Conservation (phyloP, 768 basidiomycete species). For the Chalciporus chontae region DNA sequence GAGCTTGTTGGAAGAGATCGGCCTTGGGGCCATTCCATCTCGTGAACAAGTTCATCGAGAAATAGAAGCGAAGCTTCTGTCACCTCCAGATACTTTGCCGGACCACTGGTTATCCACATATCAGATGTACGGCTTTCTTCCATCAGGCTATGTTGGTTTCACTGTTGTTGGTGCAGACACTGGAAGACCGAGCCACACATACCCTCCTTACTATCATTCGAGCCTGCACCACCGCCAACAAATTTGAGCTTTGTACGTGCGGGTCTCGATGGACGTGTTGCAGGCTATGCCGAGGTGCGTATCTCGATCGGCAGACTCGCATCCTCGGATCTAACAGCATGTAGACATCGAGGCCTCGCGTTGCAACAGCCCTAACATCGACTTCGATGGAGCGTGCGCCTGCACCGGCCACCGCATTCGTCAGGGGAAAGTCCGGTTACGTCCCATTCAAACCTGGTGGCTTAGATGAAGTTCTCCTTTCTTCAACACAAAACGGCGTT, state of each 20-base stretch:
- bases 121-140: constrained; percentile 64
- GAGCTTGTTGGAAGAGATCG: constrained; percentile 50
- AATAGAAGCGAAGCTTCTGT: constrained; percentile 72
- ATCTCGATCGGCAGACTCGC: constrained; percentile 5
- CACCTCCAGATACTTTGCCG: constrained; percentile 64
- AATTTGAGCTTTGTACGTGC: constrained; percentile 67
- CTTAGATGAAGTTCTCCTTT: constrained; percentile 58
- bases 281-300: constrained; percentile 76
- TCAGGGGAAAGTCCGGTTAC: constrained; percentile 89
- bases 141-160: constrained; percentile 8
- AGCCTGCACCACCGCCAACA: constrained; percentile 75
- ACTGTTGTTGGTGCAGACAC: constrained; percentile 43
- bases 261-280: constrained; percentile 76
- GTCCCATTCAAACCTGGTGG: constrained; percentile 96
- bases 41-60: constrained; percentile 57
- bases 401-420: constrained; percentile 74
- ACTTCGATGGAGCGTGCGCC: constrained; percentile 85
- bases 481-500: constrained; percentile 25
- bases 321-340: constrained; percentile 5
- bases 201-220: constrained; percentile 58
- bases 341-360: constrained; percentile 53
- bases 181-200: constrained; percentile 65
- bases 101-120: constrained; percentile 74
- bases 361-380: constrained; percentile 74
- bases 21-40: constrained; percentile 55